Evolutionary conservation across 495 filamentous ascomycete genomes (phyloP), one percentile per base, ranked within the genome.

Genomic region (Articulospora tetracladia): DNA sequence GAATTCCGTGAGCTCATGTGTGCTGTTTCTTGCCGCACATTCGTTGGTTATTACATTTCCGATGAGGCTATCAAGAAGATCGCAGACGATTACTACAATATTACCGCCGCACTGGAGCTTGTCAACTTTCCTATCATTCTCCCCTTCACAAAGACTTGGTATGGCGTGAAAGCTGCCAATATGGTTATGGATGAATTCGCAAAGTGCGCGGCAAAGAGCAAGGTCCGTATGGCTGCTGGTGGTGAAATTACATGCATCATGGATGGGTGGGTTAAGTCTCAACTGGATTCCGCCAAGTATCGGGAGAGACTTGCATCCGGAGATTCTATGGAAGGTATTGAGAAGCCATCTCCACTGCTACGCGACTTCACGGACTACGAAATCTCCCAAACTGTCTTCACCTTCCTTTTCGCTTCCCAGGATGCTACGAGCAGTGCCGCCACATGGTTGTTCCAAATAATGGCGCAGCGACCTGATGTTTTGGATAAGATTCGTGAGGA

Each of bases 71-170:
- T 97, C 62, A 93, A 96, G 81, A 94, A 93, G 79, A 93, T 98
- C 63, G 89, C 93, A 59, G 90, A 97, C 70, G 93, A 98, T 73
- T 98, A 94, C 74, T 98, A 95, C 73, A 81, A 90, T 66, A 95
- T 98, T 69, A 98, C 94, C 17, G 95, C 89, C 48, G 94, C 94
- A 8, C 84, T 98, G 59, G 94, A 98, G 70, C 83, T 98, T 39
- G 94, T 98, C 74, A 98, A 98, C 77, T 98, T 98, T 81, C 94
- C 94, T 34, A 88, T 98, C 76, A 97, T 98, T 73, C 75, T 98
- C 53, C 94, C 94, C 48, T 98, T 83, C 80, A 97, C 94, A 65
- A 93, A 89, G 80, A 90, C 91, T 10, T 98, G 92, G 91, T 96
- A 96, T 71, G 94, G 94, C 62, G 96, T 98, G 83, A 94, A 91